Conservation (phyloP, 208 protist species). For the Acanthamoeba royreba region DNA sequence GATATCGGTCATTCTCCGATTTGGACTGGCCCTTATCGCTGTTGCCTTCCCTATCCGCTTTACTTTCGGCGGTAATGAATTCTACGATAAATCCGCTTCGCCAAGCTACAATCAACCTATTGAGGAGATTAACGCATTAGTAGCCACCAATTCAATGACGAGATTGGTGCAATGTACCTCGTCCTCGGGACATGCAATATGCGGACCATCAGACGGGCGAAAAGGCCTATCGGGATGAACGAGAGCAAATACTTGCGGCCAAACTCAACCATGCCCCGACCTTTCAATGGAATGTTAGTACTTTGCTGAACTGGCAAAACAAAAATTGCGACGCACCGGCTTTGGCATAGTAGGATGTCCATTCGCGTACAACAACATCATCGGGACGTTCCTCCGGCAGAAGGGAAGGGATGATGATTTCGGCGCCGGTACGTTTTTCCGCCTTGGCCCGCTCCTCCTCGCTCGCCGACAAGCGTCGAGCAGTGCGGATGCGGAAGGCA, state of each 20-base stretch:
- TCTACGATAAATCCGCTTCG: neutral
- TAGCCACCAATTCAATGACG: too few species aligned
- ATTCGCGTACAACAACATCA: neutral
- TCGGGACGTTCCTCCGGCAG: constrained; percentile 1
- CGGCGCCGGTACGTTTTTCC: neutral
- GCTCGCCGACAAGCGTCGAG: neutral
- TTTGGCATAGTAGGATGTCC: neutral
- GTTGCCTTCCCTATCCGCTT: too few species aligned
- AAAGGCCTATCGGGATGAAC: constrained; percentile 10
- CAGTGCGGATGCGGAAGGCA: neutral
- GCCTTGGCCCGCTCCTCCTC: constrained; percentile 13
- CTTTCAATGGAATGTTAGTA: neutral
- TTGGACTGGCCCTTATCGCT: neutral
- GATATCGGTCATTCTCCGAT: neutral
- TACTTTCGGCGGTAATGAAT: neutral
- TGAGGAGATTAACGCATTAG: neutral
- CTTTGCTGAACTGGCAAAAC: too few species aligned
- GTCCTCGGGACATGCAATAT: constrained; percentile 20
- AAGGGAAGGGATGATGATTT: neutral
- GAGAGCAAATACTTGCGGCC: neutral
- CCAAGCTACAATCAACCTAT: neutral
- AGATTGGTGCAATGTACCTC: neutral
- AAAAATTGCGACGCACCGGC: too few species aligned
- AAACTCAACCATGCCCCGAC: neutral
- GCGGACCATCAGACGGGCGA: constrained; percentile 28